A percentile compares a stretch with the other conserved stretches of the same genome.
Conservation (phyloP, 805 yeast species). For the Metschnikowia henanensis region DNA sequence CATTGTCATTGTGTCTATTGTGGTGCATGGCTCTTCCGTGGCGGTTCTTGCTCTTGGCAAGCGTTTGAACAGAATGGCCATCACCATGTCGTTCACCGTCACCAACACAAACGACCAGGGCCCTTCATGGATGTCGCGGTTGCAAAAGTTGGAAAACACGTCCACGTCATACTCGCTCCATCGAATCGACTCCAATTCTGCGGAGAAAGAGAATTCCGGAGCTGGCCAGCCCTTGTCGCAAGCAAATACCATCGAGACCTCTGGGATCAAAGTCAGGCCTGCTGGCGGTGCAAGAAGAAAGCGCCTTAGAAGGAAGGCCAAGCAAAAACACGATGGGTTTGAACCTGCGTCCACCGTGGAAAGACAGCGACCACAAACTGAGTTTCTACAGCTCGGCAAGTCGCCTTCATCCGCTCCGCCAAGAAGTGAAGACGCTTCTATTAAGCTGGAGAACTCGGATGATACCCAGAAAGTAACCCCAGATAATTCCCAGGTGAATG, state of each 20-base stretch:
- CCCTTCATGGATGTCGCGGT: conserved; percentile 78
- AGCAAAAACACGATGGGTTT: conserved; percentile 26
- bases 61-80: conserved; percentile 86
- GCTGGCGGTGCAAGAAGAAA: conserved; percentile 73
- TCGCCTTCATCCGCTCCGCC: conserved; percentile 19
- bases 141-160: conserved; percentile 72
- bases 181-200: conserved; percentile 63
- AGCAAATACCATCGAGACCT: conserved; percentile 53
- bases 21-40: conserved; percentile 84
- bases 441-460: conserved; percentile 4
- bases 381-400: conserved; percentile 41
- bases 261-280: conserved; percentile 64
- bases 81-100: conserved; percentile 83
- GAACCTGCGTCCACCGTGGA: conserved; percentile 19
- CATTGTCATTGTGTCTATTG: conserved; percentile 74
- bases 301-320: conserved; percentile 35
- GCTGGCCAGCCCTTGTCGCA: conserved; percentile 26
- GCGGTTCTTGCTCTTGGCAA: conserved; percentile 51
- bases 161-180: conserved; percentile 81
- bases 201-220: conserved; percentile 10
- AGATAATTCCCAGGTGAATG: background rate
- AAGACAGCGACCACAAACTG: conserved; percentile 38
- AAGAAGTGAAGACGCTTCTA: conserved; percentile 4
- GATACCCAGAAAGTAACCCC: background rate
- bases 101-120: conserved; percentile 53